A percentile compares a stretch with the other conserved stretches of the same genome.
Evolutionary conservation across 2,329 filamentous ascomycete genomes (phyloP).

Genomic region (Claviceps sorghi): DNA sequence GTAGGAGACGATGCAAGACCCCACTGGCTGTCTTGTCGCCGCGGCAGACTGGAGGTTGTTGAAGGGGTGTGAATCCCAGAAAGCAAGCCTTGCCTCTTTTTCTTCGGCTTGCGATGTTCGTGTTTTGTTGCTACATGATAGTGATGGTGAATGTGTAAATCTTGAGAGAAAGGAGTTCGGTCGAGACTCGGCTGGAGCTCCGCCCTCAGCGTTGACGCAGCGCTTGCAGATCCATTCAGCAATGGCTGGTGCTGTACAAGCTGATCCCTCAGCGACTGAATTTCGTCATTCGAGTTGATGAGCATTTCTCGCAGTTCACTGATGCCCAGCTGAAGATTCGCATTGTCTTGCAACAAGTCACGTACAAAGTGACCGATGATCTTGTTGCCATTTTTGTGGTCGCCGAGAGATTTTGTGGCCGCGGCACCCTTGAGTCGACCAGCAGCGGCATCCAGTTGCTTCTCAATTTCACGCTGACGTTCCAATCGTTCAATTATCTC

Average conservation of each 20-base stretch:
- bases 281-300: conserved; percentile 83
- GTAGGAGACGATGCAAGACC: conserved; percentile 25
- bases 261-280: conserved; percentile 72
- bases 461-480: conserved; percentile 65
- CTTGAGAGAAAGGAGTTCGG: conserved; percentile 37
- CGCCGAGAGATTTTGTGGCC: conserved; percentile 49
- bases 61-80: conserved; percentile 47
- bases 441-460: conserved; percentile 65
- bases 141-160: conserved; percentile 88
- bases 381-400: conserved; percentile 42
- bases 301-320: conserved; percentile 84
- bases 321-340: conserved; percentile 81
- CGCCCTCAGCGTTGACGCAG: conserved; percentile 46
- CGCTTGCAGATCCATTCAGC: conserved; percentile 19
- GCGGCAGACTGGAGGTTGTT: conserved; percentile 18
- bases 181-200: conserved; percentile 47
- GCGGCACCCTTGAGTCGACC: conserved; percentile 70
- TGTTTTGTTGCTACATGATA: conserved; percentile 59
- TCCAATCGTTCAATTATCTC: conserved; percentile 77
- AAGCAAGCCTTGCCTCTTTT: conserved; percentile 52
- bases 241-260: conserved; percentile 64
- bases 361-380: conserved; percentile 95
- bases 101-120: conserved; percentile 51
- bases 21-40: conserved; percentile 23
- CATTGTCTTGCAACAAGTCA: conserved; percentile 89